Evolutionary conservation across 805 yeast species (phyloP).

Genomic region (Grigorovia yakushimaensis): DNA sequence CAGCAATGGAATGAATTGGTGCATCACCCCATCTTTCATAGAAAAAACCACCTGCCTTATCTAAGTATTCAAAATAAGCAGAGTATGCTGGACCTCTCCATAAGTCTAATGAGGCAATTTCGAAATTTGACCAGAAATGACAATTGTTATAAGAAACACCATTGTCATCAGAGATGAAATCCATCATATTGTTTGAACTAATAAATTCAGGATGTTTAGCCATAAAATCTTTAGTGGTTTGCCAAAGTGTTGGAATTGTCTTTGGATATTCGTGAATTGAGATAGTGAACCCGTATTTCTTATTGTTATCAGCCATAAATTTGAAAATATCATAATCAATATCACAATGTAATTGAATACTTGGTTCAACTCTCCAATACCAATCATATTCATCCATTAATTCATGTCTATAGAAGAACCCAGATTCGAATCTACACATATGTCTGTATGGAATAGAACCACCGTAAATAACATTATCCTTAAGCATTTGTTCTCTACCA

Average conservation of each 20-base stretch:
- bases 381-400: constrained; percentile 68
- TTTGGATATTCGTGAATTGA: constrained; percentile 63
- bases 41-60: constrained; percentile 81
- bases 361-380: constrained; percentile 95
- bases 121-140: constrained; percentile 90
- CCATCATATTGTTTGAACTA: constrained; percentile 53
- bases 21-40: constrained; percentile 95
- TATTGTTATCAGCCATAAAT: constrained; percentile 68
- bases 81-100: constrained; percentile 67
- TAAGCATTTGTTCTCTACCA: constrained; percentile 44
- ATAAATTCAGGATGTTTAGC: constrained; percentile 49
- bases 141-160: constrained; percentile 70
- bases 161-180: constrained; percentile 61
- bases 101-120: constrained; percentile 62
- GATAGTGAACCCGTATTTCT: constrained; percentile 69
- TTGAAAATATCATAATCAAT: constrained; percentile 71
- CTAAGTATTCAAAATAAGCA: constrained; percentile 64
- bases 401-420: constrained; percentile 77
- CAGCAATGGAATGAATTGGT: constrained; percentile 85
- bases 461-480: constrained; percentile 49
- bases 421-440: constrained; percentile 89
- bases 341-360: constrained; percentile 71
- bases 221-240: constrained; percentile 53
- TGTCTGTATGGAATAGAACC: constrained; percentile 66
- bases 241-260: constrained; percentile 73